These are phyloP conservation scores for Vanrija sp. DNA, from an alignment of 1,284 basidiomycete genomes.

Conservation along the genomic window DNA sequence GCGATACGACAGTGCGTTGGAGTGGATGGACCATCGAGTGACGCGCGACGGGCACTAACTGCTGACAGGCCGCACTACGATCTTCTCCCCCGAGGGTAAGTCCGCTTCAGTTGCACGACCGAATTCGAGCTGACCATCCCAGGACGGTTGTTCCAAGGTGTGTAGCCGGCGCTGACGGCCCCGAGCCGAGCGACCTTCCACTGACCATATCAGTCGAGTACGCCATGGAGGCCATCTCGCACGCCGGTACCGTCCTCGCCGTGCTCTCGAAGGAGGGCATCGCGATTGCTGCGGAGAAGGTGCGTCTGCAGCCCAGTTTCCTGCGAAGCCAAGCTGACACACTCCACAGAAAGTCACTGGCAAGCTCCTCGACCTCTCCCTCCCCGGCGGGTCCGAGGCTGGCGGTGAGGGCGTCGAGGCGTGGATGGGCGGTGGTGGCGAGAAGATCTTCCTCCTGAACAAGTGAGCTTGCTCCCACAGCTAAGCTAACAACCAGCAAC, in stretches of 20 bases:
- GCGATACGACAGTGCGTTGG: conserved; percentile 75
- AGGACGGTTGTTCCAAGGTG: conserved; percentile 89
- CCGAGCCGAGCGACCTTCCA: not conserved
- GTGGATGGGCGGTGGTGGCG: conserved; percentile 75
- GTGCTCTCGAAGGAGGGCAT: conserved; percentile 94
- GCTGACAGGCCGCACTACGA: conserved; percentile 64
- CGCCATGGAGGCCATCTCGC: conserved; percentile 98
- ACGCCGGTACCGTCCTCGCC: conserved; percentile 91
- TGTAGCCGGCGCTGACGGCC: not conserved
- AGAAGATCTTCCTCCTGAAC: conserved; percentile 96
- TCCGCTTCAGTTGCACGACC: not conserved
- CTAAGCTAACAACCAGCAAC: conserved; percentile 59
- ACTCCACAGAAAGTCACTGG: conserved; percentile 79
- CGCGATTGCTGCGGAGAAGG: conserved; percentile 95
- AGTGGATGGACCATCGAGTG: not conserved
- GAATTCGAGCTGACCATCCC: conserved; percentile 18
- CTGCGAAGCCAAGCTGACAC: not conserved
- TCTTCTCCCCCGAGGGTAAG: conserved; percentile 91
- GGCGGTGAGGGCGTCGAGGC: conserved; percentile 64
- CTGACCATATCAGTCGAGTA: conserved; percentile 72
- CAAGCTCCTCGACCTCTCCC: conserved; percentile 86
- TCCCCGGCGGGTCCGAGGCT: conserved; percentile 59
- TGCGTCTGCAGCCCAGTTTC: conserved; percentile 12
- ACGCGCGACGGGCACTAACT: conserved; percentile 1
- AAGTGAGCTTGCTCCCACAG: conserved; percentile 47